Base-by-base conservation (phyloP, 768 basidiomycete species). In the Dentipellis sp. region DNA sequence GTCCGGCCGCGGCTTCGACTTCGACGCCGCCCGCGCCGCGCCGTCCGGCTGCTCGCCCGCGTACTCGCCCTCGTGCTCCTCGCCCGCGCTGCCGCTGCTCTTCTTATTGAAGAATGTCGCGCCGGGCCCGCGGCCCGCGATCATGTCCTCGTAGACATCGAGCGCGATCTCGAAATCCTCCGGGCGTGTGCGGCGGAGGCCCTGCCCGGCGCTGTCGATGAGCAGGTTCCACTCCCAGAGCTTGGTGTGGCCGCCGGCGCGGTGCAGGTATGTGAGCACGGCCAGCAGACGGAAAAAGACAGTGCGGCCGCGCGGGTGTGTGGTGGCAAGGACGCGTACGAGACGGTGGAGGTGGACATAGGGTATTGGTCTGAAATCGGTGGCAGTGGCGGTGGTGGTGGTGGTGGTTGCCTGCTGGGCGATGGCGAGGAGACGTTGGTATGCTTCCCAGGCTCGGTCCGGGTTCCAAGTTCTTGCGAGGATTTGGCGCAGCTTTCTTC, bases 171-270 rank as follows among this genome's bases (percentile, higher is more conserved):
- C 74, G 69, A 84, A 85, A 58, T 88, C 82, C 56, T 76, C 76
- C 51, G 72, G 58, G 23, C 72, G 69, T 42, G 81, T 79, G 65
- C 77, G 81, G 56, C 86, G 77, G 71, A 77, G 81, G 3, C 86
- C 85, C 57, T 76, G 57, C 14, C 82, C 88, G 0, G 84, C 82
- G 64, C 74, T 76, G 61, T 85, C 77, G 57, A 91, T 78, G 47
- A 92, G 74, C 8, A 80, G 72, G 65, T 91, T 91, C 86, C 89
- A 91, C 66, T 90, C 80, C 75, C 81, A 81, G n/a, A 71, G 62
- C 59, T 78, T 72, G 35, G 89, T 66, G 10, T 55, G 69, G 21
- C 81, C 84, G 11, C 81, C 83, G n/a, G 71, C 72, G 19, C 68
- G 69, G 56, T 77, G 79, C 40, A 91, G 70, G 46, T 74, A 75